A percentile compares a stretch with the other conserved stretches of the same genome.
Conservation (phyloP, 106 monocot genomes). For the Acorus gramineus region DNA sequence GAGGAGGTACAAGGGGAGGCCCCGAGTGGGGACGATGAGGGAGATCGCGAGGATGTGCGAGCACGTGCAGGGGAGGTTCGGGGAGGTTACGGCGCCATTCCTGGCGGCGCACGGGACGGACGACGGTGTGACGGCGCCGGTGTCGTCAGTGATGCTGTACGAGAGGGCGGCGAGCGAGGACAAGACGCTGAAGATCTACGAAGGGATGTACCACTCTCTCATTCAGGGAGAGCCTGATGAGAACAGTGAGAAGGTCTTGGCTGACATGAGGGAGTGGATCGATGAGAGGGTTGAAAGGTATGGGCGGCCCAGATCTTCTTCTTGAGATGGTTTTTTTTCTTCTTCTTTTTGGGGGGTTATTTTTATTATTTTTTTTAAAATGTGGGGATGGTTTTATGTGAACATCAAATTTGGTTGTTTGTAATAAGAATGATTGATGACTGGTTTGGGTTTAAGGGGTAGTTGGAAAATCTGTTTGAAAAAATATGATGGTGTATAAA, state of each 20-base stretch:
- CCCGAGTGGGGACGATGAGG: slow-evolving; percentile 90
- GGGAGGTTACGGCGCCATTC: slow-evolving; percentile 55
- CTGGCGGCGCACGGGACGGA: slow-evolving; percentile 47
- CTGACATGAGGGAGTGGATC: slow-evolving; percentile 76
- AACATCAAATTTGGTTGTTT: too few species aligned
- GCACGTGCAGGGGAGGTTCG: slow-evolving; percentile 43
- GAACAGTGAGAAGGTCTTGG: slow-evolving; percentile 46
- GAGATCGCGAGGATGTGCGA: slow-evolving; percentile 55
- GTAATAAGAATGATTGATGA: too few species aligned
- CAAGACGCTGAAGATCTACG: slow-evolving; percentile 45
- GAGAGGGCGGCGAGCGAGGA: slow-evolving; percentile 48
- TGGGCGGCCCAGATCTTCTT: not conserved
- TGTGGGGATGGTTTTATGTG: too few species aligned
- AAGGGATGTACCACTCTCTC: slow-evolving; percentile 58
- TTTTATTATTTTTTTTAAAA: too few species aligned
- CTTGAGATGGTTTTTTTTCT: too few species aligned
- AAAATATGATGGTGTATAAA: too few species aligned
- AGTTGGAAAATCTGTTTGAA: too few species aligned
- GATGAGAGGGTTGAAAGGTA: slow-evolving; percentile 46
- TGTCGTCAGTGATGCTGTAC: slow-evolving; percentile 55
- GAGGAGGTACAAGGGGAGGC: slow-evolving; percentile 55
- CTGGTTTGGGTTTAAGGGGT: too few species aligned
- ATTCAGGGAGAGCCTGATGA: slow-evolving; percentile 67
- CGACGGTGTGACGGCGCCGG: slow-evolving; percentile 47
- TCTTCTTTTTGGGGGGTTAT: too few species aligned